Evolutionary conservation across 176 grass and related monocot species (phyloP).

Genomic region (Avena insularis): DNA sequence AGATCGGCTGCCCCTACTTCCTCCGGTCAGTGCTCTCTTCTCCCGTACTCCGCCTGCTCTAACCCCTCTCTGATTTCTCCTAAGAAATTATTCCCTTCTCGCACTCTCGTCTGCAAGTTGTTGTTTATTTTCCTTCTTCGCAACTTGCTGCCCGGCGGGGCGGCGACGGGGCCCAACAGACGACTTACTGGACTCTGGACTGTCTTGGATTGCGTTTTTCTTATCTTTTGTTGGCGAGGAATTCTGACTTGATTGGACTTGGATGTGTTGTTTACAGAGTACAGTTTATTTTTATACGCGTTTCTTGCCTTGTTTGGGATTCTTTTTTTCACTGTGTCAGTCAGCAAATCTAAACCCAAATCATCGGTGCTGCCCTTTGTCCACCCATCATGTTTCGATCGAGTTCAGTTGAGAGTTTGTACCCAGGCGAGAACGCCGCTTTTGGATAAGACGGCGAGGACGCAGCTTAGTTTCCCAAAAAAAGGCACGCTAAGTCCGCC

Average conservation of each 20-base stretch:
- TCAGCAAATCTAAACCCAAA: not conserved
- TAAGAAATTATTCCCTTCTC: not conserved
- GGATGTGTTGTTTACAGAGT: constrained; percentile 2
- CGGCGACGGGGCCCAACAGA: not conserved
- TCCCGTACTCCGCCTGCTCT: not conserved
- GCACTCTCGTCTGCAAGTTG: not conserved
- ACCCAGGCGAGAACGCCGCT: not conserved
- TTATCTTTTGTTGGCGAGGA: not conserved
- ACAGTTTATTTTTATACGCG: not conserved
- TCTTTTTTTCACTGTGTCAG: not conserved
- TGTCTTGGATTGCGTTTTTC: not conserved
- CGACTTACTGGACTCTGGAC: not conserved
- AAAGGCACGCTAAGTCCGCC: not conserved
- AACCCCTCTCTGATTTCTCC: not conserved
- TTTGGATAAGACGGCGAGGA: not conserved
- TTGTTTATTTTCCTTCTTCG: not conserved
- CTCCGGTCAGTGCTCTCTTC: constrained; percentile 32
- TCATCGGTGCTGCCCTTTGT: not conserved
- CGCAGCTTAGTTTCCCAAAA: not conserved
- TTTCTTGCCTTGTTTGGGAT: not conserved
- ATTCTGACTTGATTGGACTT: not conserved
- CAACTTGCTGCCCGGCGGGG: not conserved
- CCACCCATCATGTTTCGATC: not conserved
- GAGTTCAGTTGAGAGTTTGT: not conserved
- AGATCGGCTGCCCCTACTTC: not conserved